Percentiles rank a stretch among this genome's conserved stretches.
These are phyloP conservation scores for Drechslerella stenobrocha DNA, from an alignment of 2,329 filamentous ascomycete genomes.

Conservation along the genomic window DNA sequence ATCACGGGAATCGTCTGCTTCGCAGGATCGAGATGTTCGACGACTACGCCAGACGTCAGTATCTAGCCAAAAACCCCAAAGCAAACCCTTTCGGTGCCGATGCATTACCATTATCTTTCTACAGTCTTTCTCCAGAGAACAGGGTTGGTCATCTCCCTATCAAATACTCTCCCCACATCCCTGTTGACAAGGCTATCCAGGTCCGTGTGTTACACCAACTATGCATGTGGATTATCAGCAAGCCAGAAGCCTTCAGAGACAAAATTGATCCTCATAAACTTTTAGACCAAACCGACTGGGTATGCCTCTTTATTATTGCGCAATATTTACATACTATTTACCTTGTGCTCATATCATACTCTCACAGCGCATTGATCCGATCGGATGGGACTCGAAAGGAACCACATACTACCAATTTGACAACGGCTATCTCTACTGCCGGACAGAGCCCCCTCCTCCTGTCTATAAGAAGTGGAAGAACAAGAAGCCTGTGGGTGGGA, in stretches of 20 bases:
- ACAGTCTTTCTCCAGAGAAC: slow-evolving; percentile 52
- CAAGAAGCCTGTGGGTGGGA: slow-evolving; percentile 61
- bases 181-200: slow-evolving; percentile 54
- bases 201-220: slow-evolving; percentile 82
- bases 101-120: slow-evolving; percentile 72
- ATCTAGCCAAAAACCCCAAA: slow-evolving; percentile 74
- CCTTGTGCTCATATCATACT: slow-evolving; percentile 15
- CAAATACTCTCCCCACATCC: background rate
- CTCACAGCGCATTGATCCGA: slow-evolving; percentile 71
- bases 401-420: slow-evolving; percentile 88
- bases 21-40: slow-evolving; percentile 82
- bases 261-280: slow-evolving; percentile 81
- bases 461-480: slow-evolving; percentile 65
- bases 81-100: slow-evolving; percentile 83
- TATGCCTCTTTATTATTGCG: slow-evolving; percentile 57
- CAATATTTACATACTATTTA: background rate
- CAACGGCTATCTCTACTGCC: slow-evolving; percentile 88
- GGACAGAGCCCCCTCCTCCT: slow-evolving; percentile 71
- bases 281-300: slow-evolving; percentile 77
- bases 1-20: background rate
- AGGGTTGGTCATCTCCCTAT: slow-evolving; percentile 4
- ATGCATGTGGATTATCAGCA: slow-evolving; percentile 83
- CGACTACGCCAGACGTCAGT: slow-evolving; percentile 89
- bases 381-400: slow-evolving; percentile 86
- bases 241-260: slow-evolving; percentile 82